Base-by-base conservation (phyloP, 257 asterid species). In the Osmanthus fragrans region DNA sequence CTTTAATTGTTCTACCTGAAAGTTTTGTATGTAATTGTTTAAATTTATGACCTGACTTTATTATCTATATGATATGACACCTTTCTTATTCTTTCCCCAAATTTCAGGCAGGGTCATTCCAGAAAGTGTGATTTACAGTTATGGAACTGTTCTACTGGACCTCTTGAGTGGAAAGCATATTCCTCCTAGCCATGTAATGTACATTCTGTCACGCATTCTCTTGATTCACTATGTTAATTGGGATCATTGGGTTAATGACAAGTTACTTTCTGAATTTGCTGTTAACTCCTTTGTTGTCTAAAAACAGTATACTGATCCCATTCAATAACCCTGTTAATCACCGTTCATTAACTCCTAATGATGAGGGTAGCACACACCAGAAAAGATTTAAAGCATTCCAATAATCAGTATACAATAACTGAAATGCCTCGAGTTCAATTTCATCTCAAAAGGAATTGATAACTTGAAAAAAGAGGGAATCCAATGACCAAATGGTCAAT, bases 101-200 rank as follows among this genome's bases (percentile, higher is more conserved):
- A 63, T 63, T 27, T 63, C 69, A 63, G 69, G 69, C 69, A 63
- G 69, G 69, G 69, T 63, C 7, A 63, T 63, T 63, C 69, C 69
- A 23, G 69, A 63, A 63, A 63, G 69, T 63, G 69, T 63, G 69
- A 63, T 63, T 11, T 63, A 63, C 69, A 63, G 69, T 63, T 63
- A 63, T 63, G 69, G 69, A 63, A 63, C 69, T 63, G 69, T 63
- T 63, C 34, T 63, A 27, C 33, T 63, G 69, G 69, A 63, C 69
- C 69, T 63, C 4, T 63, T 63, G 69, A 63, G 69, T 27, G 69
- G 69, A 63, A 63, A 63, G 69, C 69, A 63, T 27, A 63, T 63
- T 63, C 69, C 69, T 63, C 69, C 69, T 23, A 63, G 69, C 69
- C 69, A 63, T 63, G 69, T 63, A 63, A 63, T 63, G 16, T 63